Evolutionary conservation across 2,329 filamentous ascomycete species (phyloP), one percentile per base, ranked within the genome.

Genomic region (Ceratocystis harringtonii): DNA sequence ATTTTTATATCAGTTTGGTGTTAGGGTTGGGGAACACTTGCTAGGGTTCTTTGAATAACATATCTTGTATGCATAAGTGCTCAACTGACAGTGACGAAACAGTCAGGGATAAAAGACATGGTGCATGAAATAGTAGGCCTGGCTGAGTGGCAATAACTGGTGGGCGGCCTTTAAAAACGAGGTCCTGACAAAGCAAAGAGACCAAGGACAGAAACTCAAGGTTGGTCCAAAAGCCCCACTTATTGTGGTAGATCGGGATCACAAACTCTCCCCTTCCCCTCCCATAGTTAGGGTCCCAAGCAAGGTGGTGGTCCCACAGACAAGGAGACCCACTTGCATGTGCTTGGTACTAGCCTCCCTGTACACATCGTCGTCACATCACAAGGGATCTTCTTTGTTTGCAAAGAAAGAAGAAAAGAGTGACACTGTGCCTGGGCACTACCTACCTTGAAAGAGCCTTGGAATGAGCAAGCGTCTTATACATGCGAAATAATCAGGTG

Each of bases 281-380:
- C 28, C 12, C 55, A 10, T 58, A 15, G 28, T 57, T 58, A 58
- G 55, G 55, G 55, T 58, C 52, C 15, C 55, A 58, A 32, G 30
- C 55, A n/a, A 50, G 48, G 48, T 12, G 48, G 48, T 12, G 8
- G 25, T 5, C 25, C 55, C 55, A 28, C 55, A 36, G 55, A 58
- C 28, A 36, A 19, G 48, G 55, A 58, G 55, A 58, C 55, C 55
- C 55, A 58, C 55, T 22, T 32, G 28, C 5, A 3, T 30, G 52
- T 30, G 22, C 15, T n/a, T 12, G 48, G 50, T 12, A 30, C 19
- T 58, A 36, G 55, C 25, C 55, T 58, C 55, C 55, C 55, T 58
- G 55, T 25, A 58, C 55, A 58, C 55, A 58, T 58, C 55, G 55
- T 58, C 55, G 32, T 58, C 55, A 58, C 55, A 58, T 58, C 28